Evolutionary conservation across 2,329 filamentous ascomycete genomes (phyloP), one percentile per base, ranked within the genome.

Genomic region (Cercospora sesami): DNA sequence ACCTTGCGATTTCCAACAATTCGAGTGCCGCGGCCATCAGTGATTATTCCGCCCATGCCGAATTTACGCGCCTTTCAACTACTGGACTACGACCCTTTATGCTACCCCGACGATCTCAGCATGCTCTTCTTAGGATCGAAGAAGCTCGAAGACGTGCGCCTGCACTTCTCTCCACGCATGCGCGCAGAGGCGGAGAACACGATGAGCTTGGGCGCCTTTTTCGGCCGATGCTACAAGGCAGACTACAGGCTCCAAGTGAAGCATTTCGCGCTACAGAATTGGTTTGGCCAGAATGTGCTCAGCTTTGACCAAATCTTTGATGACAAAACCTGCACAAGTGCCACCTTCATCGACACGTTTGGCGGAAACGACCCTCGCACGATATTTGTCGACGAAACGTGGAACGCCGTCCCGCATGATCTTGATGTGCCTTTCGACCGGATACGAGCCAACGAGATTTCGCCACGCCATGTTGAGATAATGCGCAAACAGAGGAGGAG

Each of bases 91-190:
- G 87, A 90, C 65, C 87, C 87, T 0, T 80, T 89, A 9, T 89
- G 87, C 77, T 88, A 88, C 72, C 86, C 86, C 0, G 87, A 90
- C 76, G 87, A 89, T 71, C 83, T 89, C 8, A 86, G 86, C 14
- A 79, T 85, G 23, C 77, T 89, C 14, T 77, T 89, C 6, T 76
- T 82, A 14, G 80, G 83, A n/a, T 84, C 85, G 4, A 83, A 81
- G 69, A 85, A 85, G 63, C 78, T 90, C 4, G 79, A 83, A 48
- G 84, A 86, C 33, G 76, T 90, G 7, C 84, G 81, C 64, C 69
- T 89, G 68, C 86, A 89, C 73, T 90, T 86, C 82, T 87, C 82
- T 30, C 86, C 87, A 4, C 84, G 87, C 1, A 89, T 90, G 86
- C 81, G 87, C 26, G 82, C 84, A 39, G 81, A 79, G 36, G 85